Base-by-base conservation (phyloP, 228 moss, liverwort and hornwort species). In the Sphagnum magellanicum region DNA sequence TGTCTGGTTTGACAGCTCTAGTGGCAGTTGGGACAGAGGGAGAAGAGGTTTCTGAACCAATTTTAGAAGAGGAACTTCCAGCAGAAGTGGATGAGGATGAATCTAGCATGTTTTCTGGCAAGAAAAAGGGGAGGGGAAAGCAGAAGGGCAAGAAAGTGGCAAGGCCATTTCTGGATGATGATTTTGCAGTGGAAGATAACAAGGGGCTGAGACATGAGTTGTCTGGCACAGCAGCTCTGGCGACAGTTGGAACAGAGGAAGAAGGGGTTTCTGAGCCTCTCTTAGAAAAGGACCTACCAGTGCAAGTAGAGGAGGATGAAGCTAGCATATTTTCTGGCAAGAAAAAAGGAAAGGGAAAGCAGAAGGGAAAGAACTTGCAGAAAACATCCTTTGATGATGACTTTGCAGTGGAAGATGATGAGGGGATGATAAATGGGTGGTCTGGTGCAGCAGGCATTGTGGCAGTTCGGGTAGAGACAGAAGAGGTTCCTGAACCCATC, bases 121-220 rank as follows among this genome's bases (percentile, higher is more conserved):
- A 91, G 76, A 97, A 97, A 78, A 98, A 98, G 72, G 81, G 91
- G 66, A 98, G 87, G 85, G 93, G 91, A 68, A 89, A 82, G 17
- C 93, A 93, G 82, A 97, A 91, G 71, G 91, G 91, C 50, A 82
- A 67, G 61, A 90, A 55, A 55, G 55, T 55, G 8, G 55, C 12
- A 12, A 55, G 78, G 68, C 66, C 88, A 49, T 73, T 60, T 32
- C 75, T 79, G 66, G 90, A 81, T 59, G 84, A 79, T 15, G 93
- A 91, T 61, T 69, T 83, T 13, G 88, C 69, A 5, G 74, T 79
- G 55, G 87, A 75, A 63, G 79, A 81, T 81, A 79, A 81, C 51
- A 70, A 81, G 68, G 81, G 69, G 49, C 74, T 32, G 32, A 32
- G 32, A 32, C 3, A 32, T 32, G 32, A 71, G 53, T n/a, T 49